phyloP scores from a whole-genome alignment of 352 stramenopile genomes.

The Pythium coloratum region DNA sequence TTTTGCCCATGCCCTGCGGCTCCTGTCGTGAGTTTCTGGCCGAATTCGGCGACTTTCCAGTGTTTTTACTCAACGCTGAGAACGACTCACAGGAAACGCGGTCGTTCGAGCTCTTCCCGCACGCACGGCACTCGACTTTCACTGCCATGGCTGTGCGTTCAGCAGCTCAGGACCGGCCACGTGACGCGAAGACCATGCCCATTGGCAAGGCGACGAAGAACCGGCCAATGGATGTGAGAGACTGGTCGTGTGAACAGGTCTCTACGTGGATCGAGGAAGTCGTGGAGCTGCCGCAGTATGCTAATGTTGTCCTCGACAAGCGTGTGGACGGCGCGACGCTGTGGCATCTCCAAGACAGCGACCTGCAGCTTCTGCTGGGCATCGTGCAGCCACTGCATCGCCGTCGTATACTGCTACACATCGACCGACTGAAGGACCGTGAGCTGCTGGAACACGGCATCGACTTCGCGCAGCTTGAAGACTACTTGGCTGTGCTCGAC shows the following conservation, averaged over 20 bases:
- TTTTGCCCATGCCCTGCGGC: conserved; percentile 66
- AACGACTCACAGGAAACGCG: conserved; percentile 51
- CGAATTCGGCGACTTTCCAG: conserved; percentile 67
- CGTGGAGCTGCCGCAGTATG: conserved; percentile 58
- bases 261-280: conserved; percentile 45
- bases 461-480: conserved; percentile 68
- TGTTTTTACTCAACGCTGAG: conserved; percentile 62
- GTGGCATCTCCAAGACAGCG: conserved; percentile 48
- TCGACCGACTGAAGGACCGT: conserved; percentile 67
- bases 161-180: background rate
- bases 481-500: conserved; percentile 75
- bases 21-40: conserved; percentile 69
- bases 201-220: background rate
- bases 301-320: conserved; percentile 48
- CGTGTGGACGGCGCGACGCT: conserved; percentile 67
- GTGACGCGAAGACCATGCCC: background rate
- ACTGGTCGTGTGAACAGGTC: conserved; percentile 63
- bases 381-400: conserved; percentile 65
- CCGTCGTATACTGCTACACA: conserved; percentile 43
- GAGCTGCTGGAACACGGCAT: conserved; percentile 57
- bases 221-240: conserved; percentile 30
- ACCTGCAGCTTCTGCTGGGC: conserved; percentile 65
- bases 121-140: conserved; percentile 31
- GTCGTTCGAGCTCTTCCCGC: conserved; percentile 62
- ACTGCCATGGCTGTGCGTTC: conserved; percentile 20